A percentile compares a stretch with the other conserved stretches of the same genome.
phyloP scores from a whole-genome alignment of 345 rosid genomes.

The Rhizophora apiculata region DNA sequence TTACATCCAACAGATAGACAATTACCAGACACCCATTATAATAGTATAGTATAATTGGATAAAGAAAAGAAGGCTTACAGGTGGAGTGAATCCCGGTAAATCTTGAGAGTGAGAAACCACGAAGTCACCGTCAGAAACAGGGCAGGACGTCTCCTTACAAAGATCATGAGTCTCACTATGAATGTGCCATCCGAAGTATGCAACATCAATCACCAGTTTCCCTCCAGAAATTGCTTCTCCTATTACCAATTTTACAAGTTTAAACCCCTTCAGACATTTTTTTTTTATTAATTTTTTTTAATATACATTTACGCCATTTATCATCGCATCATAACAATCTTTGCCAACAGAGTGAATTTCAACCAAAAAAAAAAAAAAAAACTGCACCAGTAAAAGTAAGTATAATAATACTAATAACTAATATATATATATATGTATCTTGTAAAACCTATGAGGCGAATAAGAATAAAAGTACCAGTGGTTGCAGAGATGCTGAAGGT shows the following conservation, averaged over 20 bases:
- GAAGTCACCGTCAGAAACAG: conserved; percentile 71
- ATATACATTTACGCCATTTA: neutral
- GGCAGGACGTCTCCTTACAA: conserved; percentile 76
- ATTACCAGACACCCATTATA: neutral
- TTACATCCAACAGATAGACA: too few species aligned
- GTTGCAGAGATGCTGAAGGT: conserved; percentile 42
- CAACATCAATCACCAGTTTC: conserved; percentile 69
- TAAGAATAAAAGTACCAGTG: conserved; percentile 22
- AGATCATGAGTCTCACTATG: conserved; percentile 81
- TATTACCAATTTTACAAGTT: neutral
- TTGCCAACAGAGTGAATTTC: too few species aligned
- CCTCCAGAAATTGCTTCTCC: conserved; percentile 60
- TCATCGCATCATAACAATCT: too few species aligned
- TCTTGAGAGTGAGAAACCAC: conserved; percentile 75
- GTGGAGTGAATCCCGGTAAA: conserved; percentile 83
- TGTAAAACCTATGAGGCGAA: too few species aligned
- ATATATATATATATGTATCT: too few species aligned
- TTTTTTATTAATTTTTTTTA: too few species aligned
- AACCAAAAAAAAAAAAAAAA: too few species aligned
- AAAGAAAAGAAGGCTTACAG: conserved; percentile 48
- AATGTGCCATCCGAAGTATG: conserved; percentile 82
- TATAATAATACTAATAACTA: too few species aligned
- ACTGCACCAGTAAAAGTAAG: too few species aligned
- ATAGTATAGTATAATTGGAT: neutral
- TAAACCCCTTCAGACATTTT: neutral